phyloP scores from a whole-genome alignment of 208 protist genomes.

The Trypanosoma congolense region DNA sequence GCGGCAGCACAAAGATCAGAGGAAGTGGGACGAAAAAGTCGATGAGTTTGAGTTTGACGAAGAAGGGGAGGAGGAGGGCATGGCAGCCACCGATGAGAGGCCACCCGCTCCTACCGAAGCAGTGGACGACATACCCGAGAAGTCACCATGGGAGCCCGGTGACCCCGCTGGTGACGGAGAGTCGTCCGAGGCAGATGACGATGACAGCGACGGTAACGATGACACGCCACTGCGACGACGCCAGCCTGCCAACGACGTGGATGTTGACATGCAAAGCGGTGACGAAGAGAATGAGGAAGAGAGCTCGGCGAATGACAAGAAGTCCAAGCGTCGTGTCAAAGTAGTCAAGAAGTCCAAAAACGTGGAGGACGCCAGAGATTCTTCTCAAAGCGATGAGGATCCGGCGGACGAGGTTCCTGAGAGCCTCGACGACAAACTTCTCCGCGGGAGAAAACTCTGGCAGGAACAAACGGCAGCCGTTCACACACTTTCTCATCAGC shows the following conservation, averaged over 20 bases:
- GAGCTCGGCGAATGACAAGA: constrained; percentile 25
- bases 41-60: constrained; percentile 39
- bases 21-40: constrained; percentile 46
- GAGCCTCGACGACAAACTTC: constrained; percentile 44
- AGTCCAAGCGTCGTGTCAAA: constrained; percentile 38
- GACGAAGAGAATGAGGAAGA: constrained; percentile 30
- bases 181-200: constrained; percentile 14
- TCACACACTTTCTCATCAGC: constrained; percentile 89
- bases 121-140: constrained; percentile 30
- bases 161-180: constrained; percentile 24
- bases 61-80: constrained; percentile 38
- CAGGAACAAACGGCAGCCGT: constrained; percentile 89
- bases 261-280: constrained; percentile 16
- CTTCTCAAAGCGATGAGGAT: constrained; percentile 28
- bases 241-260: constrained; percentile 10
- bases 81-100: constrained; percentile 52
- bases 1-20: constrained; percentile 25
- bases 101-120: constrained; percentile 36
- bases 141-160: constrained; percentile 14
- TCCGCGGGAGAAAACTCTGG: constrained; percentile 82
- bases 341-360: constrained; percentile 27
- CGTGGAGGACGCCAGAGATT: constrained; percentile 33
- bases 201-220: constrained; percentile 9
- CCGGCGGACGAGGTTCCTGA: constrained; percentile 10
- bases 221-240: constrained; percentile 18